Base-by-base conservation (phyloP, 164 flowering plant species). In the Tinospora cordifolia region DNA sequence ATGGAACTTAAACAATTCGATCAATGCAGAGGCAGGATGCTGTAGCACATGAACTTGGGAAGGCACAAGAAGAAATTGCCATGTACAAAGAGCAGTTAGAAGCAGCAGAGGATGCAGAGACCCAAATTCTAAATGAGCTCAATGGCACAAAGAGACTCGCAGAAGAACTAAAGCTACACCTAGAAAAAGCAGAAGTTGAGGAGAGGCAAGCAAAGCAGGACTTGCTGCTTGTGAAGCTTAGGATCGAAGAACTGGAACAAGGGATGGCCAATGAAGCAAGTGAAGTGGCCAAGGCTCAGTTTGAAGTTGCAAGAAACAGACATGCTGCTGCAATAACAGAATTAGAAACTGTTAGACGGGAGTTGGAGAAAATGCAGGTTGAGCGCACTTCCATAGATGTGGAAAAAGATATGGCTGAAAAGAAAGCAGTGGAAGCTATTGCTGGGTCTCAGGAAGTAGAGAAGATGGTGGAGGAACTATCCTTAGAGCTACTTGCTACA, bases 121-220 rank as follows among this genome's bases (percentile, higher is more conserved):
- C 15, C 19, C 75, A 81, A 78, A 89, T 83, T 11, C 73, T 93
- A 8, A 83, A 79, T 70, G 94, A 91, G 79, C 78, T 91, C 38
- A 90, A 90, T 62, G 77, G 81, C 79, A 85, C 89, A 7, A 91
- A 87, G 78, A 78, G 92, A 70, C 85, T 86, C 57, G 74, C 90
- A n/a, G 97, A 90, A 77, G 93, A 87, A 68, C 78, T 93, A 27
- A 91, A 87, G 80, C 85, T 86, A 41, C 86, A 80, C 66, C 79
- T 91, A 36, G 97, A 93, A 79, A 85, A 83, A 75, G 97, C 91
- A 74, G 88, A 90, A 67, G 86, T 84, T 9, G 93, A 91, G 74
- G 98, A 91, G 71, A 74, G 81, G 27, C 92, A 90, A 69, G 96
- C 96, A 62, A 93, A 84, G 75, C 97, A 91, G 74, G 97, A 93